Evolutionary conservation across 2,329 filamentous ascomycete genomes (phyloP).

Genomic region (Bipolaris victoriae): DNA sequence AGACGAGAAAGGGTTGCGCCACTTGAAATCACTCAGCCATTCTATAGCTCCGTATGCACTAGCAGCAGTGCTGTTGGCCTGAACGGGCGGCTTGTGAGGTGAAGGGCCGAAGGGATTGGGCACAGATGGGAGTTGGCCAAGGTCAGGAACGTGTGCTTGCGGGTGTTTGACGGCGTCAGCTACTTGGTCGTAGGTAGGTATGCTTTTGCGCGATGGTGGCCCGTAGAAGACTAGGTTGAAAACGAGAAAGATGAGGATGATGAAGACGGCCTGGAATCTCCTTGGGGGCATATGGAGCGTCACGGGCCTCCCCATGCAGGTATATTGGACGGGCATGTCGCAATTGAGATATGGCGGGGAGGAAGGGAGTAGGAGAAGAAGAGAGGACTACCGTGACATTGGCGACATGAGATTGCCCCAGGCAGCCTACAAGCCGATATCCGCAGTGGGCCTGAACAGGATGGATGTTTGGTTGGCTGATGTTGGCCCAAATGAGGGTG

Average conservation of each 20-base stretch:
- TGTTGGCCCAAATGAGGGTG: conserved; percentile 3
- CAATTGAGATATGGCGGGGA: not conserved
- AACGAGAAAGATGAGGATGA: conserved; percentile 41
- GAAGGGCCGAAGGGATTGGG: conserved; percentile 72
- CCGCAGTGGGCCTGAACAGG: conserved; percentile 14
- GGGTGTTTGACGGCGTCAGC: conserved; percentile 50
- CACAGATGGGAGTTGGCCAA: conserved; percentile 42
- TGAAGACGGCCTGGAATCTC: conserved; percentile 54
- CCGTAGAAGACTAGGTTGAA: conserved; percentile 48
- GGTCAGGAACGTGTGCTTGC: conserved; percentile 35
- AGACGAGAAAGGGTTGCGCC: conserved; percentile 88
- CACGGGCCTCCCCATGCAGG: conserved; percentile 41
- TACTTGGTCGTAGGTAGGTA: conserved; percentile 47
- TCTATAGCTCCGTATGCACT: conserved; percentile 66
- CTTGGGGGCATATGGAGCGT: conserved; percentile 51
- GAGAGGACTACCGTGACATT: conserved; percentile 18
- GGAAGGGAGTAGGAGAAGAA: conserved; percentile 6
- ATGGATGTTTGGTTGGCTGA: not conserved
- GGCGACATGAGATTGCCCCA: conserved; percentile 7
- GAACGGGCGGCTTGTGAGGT: conserved; percentile 74
- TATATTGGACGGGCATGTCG: conserved; percentile 45
- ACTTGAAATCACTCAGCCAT: conserved; percentile 90
- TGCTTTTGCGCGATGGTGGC: conserved; percentile 40
- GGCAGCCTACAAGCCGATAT: conserved; percentile 17
- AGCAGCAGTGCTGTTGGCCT: conserved; percentile 74